Evolutionary conservation across 2,329 filamentous ascomycete species (phyloP).

Genomic region (Magnaporthiopsis incrustans): DNA sequence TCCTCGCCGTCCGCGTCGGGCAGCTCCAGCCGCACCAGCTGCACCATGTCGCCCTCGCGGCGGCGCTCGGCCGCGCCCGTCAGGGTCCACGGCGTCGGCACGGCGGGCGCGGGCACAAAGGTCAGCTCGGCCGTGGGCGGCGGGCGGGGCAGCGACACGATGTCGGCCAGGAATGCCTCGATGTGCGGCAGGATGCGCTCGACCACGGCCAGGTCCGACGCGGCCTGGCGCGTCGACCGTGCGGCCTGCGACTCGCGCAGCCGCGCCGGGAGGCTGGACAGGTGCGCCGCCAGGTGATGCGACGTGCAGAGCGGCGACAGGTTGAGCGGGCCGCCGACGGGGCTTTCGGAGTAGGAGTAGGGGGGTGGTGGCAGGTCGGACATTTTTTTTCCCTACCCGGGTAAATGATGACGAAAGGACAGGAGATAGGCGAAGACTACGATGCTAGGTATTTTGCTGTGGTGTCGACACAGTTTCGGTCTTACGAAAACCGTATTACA

Average conservation of each 20-base stretch:
- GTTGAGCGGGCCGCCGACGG: conserved; percentile 13
- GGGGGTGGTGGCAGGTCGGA: conserved; percentile 4
- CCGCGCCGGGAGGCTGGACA: conserved; percentile 27
- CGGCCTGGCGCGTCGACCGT: conserved; percentile 24
- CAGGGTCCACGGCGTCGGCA: conserved; percentile 27
- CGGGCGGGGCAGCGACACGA: conserved; percentile 24
- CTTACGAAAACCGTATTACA: too few relatives aligned
- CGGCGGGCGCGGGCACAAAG: conserved; percentile 34
- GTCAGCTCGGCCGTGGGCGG: conserved; percentile 32
- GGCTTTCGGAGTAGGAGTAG: conserved; percentile 3
- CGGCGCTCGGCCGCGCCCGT: conserved; percentile 23
- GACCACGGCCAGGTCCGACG: conserved; percentile 30
- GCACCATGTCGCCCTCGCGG: conserved; percentile 22
- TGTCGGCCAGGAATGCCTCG: conserved; percentile 30
- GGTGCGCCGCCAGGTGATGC: conserved; percentile 22
- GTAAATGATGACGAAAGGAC: too few relatives aligned
- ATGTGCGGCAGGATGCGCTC: conserved; percentile 32
- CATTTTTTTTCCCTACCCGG: neutral
- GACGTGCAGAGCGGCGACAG: conserved; percentile 13
- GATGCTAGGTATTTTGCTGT: too few relatives aligned
- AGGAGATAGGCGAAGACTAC: too few relatives aligned
- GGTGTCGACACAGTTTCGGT: too few relatives aligned
- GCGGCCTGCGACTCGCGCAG: conserved; percentile 27
- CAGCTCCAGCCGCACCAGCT: conserved; percentile 22
- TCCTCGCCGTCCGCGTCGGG: conserved; percentile 1